Evolutionary conservation across 2,329 filamentous ascomycete species (phyloP).

Genomic region (Fusarium sublunatum): DNA sequence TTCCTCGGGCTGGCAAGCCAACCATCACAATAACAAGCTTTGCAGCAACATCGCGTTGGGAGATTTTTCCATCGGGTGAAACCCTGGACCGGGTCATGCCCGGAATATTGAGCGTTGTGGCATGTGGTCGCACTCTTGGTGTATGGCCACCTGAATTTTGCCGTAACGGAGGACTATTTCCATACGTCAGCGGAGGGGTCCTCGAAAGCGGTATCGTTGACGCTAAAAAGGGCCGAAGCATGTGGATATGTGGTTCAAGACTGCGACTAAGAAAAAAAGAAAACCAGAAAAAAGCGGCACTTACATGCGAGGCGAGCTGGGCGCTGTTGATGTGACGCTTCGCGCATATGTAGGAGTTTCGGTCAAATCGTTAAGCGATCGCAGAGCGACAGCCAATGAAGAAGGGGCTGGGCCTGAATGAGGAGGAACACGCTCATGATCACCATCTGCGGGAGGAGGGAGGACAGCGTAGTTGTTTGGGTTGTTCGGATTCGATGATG

Average conservation of each 20-base stretch:
- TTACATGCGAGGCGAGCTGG: constrained; percentile 69
- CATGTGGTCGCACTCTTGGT: constrained; percentile 81
- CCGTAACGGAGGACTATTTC: constrained; percentile 70
- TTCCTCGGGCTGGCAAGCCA: constrained; percentile 91
- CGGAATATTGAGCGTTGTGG: constrained; percentile 95
- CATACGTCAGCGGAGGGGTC: constrained; percentile 36
- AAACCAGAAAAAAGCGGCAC: constrained; percentile 44
- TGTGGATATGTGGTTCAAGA: constrained; percentile 39
- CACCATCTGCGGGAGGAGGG: constrained; percentile 52
- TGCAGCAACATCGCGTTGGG: constrained; percentile 91
- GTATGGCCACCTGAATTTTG: constrained; percentile 82
- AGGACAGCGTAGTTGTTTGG: constrained; percentile 49
- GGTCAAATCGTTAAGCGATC: constrained; percentile 58
- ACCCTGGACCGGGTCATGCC: constrained; percentile 95
- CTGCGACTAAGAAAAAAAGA: constrained; percentile 20
- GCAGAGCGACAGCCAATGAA: constrained; percentile 56
- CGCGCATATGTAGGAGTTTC: constrained; percentile 67
- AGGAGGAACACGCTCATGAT: constrained; percentile 44
- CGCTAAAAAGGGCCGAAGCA: constrained; percentile 39
- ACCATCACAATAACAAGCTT: constrained; percentile 99
- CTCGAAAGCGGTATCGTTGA: constrained; percentile 32
- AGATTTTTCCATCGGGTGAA: constrained; percentile 94
- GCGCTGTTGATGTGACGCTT: constrained; percentile 69
- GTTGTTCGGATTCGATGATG: constrained; percentile 42
- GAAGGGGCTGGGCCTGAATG: constrained; percentile 40